phyloP scores from a whole-genome alignment of 805 yeast genomes.

The Ogataea corticis region DNA sequence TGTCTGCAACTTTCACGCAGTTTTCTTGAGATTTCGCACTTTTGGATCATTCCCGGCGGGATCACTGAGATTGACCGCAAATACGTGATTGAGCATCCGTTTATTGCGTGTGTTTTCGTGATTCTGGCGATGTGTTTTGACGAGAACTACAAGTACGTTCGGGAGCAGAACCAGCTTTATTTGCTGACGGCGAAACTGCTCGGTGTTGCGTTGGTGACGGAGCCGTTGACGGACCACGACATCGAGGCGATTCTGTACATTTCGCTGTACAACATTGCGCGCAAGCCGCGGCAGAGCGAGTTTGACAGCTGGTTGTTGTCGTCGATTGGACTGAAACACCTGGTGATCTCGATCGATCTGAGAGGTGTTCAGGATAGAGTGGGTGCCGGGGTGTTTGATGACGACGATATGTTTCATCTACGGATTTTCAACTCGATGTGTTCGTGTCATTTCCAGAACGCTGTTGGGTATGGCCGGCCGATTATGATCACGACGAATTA shows the following conservation, averaged over 20 bases:
- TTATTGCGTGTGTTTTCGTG: slow-evolving; percentile 54
- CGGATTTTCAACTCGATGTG: slow-evolving; percentile 55
- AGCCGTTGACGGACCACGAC: slow-evolving; percentile 58
- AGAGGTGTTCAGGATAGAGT: slow-evolving; percentile 41
- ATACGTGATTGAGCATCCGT: slow-evolving; percentile 52
- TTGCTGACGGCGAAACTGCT: slow-evolving; percentile 50
- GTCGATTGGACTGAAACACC: slow-evolving; percentile 50
- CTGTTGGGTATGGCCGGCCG: slow-evolving; percentile 52
- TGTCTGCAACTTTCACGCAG: slow-evolving; percentile 47
- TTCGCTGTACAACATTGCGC: slow-evolving; percentile 52
- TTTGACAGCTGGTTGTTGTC: slow-evolving; percentile 55
- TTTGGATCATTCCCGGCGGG: slow-evolving; percentile 65
- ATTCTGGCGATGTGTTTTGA: slow-evolving; percentile 57
- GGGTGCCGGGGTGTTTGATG: slow-evolving; percentile 20
- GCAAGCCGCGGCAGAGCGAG: slow-evolving; percentile 54
- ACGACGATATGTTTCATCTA: slow-evolving; percentile 51
- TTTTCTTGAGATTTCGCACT: slow-evolving; percentile 53
- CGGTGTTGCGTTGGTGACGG: slow-evolving; percentile 49
- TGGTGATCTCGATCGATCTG: slow-evolving; percentile 48
- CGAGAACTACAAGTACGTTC: slow-evolving; percentile 48
- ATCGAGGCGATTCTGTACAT: slow-evolving; percentile 59
- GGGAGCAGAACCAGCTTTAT: slow-evolving; percentile 48
- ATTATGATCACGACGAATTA: slow-evolving; percentile 40
- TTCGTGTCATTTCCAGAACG: slow-evolving; percentile 50
- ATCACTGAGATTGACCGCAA: slow-evolving; percentile 45